Evolutionary conservation across 441 rosid species (phyloP).

Genomic region (Pelargonium australe): DNA sequence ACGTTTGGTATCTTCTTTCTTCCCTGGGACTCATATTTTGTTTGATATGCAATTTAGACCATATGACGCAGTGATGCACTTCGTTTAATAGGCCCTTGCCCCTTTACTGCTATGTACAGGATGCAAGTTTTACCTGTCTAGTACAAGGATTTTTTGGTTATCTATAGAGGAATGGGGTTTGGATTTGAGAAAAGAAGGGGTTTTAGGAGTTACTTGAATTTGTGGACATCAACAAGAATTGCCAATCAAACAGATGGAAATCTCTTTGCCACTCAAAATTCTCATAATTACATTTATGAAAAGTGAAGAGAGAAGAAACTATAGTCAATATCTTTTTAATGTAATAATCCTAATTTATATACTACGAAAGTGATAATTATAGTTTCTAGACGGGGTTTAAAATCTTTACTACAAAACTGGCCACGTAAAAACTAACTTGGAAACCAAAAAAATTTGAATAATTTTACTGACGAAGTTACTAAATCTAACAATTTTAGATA

Average conservation of each 20-base stretch:
- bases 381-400: no score
- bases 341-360: not conserved
- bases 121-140: not conserved
- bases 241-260: not conserved
- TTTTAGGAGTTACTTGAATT: not conserved
- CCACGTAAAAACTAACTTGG: no score
- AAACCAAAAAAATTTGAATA: no score
- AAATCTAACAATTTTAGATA: no score
- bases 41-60: constrained; percentile 4
- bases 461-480: no score
- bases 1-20: constrained; percentile 69
- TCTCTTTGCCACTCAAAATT: not conserved
- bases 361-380: not conserved
- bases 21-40: not conserved
- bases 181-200: no score
- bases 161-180: no score
- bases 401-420: no score
- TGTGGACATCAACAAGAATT: not conserved
- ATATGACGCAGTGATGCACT: not conserved
- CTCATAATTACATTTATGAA: not conserved
- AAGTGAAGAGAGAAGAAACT: not conserved
- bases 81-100: constrained; percentile 13
- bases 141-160: not conserved
- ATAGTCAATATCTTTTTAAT: not conserved
- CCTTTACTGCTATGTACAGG: constrained; percentile 11